Percentiles rank a stretch among this genome's conserved stretches.
Conservation (phyloP, 139 green algal genomes). For the Coelastrella sp. region DNA sequence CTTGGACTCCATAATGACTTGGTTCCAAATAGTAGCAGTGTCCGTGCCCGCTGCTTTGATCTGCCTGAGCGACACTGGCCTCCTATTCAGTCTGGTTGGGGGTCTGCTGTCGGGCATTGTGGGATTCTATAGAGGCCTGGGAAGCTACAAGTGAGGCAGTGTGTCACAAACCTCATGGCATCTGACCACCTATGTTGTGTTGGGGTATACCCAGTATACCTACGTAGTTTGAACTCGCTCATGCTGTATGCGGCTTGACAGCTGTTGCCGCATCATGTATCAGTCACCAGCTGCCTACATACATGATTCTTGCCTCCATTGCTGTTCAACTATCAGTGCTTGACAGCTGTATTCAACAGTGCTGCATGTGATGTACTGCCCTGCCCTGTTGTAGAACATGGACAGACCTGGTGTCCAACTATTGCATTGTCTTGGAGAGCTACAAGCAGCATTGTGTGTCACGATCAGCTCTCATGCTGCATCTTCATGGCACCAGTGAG, state of each 20-base stretch:
- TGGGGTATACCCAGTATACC: no score
- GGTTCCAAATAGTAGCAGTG: neutral
- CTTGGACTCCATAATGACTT: neutral
- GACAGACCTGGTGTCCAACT: neutral
- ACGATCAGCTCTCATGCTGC: constrained; percentile 5
- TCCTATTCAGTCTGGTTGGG: constrained; percentile 12
- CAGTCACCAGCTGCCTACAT: no score
- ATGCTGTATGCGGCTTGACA: no score
- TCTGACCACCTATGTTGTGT: no score
- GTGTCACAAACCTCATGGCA: no score
- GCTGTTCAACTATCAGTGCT: no score
- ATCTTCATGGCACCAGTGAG: neutral
- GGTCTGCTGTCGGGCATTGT: neutral
- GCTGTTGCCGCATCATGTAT: no score
- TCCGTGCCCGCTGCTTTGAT: constrained; percentile 10
- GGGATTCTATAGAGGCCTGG: constrained; percentile 9
- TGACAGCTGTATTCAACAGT: no score
- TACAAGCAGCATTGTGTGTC: constrained; percentile 34
- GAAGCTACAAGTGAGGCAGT: constrained; percentile 20
- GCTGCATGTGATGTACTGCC: no score
- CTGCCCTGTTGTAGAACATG: neutral
- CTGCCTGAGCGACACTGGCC: constrained; percentile 30
- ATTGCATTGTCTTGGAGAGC: neutral
- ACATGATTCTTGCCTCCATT: no score
- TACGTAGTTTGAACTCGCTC: no score